Evolutionary conservation across 345 rosid genomes (phyloP), one percentile per base, ranked within the genome.

Genomic region (Melaleuca alternifolia): DNA sequence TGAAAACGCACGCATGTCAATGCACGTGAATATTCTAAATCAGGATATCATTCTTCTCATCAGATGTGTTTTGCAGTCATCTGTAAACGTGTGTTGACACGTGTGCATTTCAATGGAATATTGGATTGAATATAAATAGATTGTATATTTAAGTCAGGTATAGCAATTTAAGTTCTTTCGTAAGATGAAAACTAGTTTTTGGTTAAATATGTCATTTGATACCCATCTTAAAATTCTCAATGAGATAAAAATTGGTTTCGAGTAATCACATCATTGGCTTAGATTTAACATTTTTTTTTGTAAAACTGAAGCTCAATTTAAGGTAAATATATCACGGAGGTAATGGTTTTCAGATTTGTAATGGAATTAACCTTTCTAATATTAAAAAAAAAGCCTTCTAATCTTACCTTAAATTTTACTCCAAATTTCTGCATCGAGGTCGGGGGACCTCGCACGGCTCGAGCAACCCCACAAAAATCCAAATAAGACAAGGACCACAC

Each of bases 21-120:
- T 11, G 15, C 44, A 30, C 5, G 10, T 9, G 48, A 0, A 71
- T 37, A 33, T 71, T 71, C 11, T 71, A 16, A n/a, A 3, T 65
- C 14, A 23, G 4, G 30, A 30, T 0, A 16, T 16, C 46, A 30
- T 30, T 37, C 10, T 65, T 8, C 23, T 0, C 0, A 1, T 33
- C 44, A 33, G 6, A 71, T 71, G 0, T 0, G 0, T 71, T 18
- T 18, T 71, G 13, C 12, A 37, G 20, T 18, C 0, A 8, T 15
- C 11, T 15, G 0, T 18, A 8, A n/a, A n/a, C n/a, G n/a, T n/a
- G n/a, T n/a, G n/a, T n/a, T n/a, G n/a, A n/a, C n/a, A 7, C 1
- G 1, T 4, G 23, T 15, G 44, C 15, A 0, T 65, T 8, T 30
- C 0, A 65, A 7, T 0, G 20, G 23, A 6, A 65, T 30, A 30